Conservation (phyloP, 192 early-diverging fungal species). For the Powellomyces hirtus region DNA sequence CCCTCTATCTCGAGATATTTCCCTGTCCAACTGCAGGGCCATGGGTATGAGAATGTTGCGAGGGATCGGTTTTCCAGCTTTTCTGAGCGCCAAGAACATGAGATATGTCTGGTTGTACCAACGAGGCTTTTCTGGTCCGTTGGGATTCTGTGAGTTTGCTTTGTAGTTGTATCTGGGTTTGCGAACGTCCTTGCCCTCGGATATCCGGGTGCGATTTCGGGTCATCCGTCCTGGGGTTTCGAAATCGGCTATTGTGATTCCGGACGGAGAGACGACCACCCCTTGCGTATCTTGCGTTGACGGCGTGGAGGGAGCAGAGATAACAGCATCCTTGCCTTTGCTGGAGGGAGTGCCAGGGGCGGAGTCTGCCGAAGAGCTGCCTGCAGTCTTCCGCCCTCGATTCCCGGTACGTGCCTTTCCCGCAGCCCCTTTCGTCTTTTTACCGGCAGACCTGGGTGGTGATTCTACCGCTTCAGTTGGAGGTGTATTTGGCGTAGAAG, state of each 20-base stretch:
- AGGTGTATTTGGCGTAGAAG: too few relatives aligned
- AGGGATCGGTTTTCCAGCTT: constrained; percentile 65
- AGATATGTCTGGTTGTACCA: constrained; percentile 91
- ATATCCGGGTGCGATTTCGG: constrained; percentile 7
- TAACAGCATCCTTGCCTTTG: too few relatives aligned
- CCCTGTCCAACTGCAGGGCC: constrained; percentile 75
- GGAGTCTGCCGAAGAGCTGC: not conserved
- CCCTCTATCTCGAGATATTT: constrained; percentile 66
- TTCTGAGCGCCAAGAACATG: constrained; percentile 75
- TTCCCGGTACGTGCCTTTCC: too few relatives aligned
- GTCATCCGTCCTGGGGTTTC: constrained; percentile 9
- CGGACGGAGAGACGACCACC: not conserved
- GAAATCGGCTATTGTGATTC: not conserved
- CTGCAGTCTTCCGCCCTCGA: too few relatives aligned
- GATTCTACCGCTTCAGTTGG: too few relatives aligned
- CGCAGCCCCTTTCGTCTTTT: too few relatives aligned
- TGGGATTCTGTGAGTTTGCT: not conserved
- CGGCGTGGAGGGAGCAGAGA: not conserved
- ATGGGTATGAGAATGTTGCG: constrained; percentile 70
- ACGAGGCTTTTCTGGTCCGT: constrained; percentile 51
- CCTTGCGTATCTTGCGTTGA: not conserved
- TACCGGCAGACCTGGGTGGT: too few relatives aligned
- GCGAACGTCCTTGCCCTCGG: constrained; percentile 18
- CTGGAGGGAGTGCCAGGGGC: not conserved
- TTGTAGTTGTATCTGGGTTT: constrained; percentile 6